A percentile compares a stretch with the other conserved stretches of the same genome.
These are phyloP conservation scores for button mushroom (Agaricus bisporus) DNA, from an alignment of 768 basidiomycete species.

Conservation along the genomic window DNA sequence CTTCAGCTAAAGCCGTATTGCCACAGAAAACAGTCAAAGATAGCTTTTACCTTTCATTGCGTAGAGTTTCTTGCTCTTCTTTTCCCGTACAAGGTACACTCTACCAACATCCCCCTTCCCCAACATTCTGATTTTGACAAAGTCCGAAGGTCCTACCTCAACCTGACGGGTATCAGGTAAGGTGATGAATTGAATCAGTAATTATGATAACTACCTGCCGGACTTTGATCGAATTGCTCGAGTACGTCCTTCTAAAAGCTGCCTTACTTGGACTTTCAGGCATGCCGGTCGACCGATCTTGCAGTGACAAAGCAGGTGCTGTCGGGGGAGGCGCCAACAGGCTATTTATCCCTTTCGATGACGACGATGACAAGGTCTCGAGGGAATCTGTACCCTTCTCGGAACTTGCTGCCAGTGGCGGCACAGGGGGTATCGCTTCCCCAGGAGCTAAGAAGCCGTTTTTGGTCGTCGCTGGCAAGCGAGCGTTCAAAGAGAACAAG, in stretches of 20 bases:
- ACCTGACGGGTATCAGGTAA: constrained; percentile 43
- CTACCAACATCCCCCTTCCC: constrained; percentile 98
- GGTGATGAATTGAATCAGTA: constrained; percentile 8
- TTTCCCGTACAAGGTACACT: constrained; percentile 96
- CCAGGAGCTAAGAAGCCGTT: constrained; percentile 76
- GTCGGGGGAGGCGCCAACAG: constrained; percentile 34
- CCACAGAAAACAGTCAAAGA: constrained; percentile 23
- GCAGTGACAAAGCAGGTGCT: constrained; percentile 26
- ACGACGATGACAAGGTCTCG: constrained; percentile 74
- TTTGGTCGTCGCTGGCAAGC: constrained; percentile 56
- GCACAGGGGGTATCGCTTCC: constrained; percentile 51
- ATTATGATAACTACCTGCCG: constrained; percentile 50
- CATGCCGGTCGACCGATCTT: constrained; percentile 41
- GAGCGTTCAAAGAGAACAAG: constrained; percentile 62
- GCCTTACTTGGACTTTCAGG: constrained; percentile 43
- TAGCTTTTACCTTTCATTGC: constrained; percentile 92
- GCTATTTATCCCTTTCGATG: constrained; percentile 49
- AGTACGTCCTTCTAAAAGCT: constrained; percentile 91
- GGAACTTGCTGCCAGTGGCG: constrained; percentile 40
- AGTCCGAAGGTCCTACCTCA: constrained; percentile 91
- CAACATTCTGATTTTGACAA: constrained; percentile 95
- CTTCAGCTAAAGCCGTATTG: constrained; percentile 27
- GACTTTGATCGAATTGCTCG: constrained; percentile 95
- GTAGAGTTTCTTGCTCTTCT: constrained; percentile 93
- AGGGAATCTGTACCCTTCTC: constrained; percentile 65